Base-by-base conservation (phyloP, 371 early-diverging fungal species). In the Syncephalastrum contaminatum region DNA sequence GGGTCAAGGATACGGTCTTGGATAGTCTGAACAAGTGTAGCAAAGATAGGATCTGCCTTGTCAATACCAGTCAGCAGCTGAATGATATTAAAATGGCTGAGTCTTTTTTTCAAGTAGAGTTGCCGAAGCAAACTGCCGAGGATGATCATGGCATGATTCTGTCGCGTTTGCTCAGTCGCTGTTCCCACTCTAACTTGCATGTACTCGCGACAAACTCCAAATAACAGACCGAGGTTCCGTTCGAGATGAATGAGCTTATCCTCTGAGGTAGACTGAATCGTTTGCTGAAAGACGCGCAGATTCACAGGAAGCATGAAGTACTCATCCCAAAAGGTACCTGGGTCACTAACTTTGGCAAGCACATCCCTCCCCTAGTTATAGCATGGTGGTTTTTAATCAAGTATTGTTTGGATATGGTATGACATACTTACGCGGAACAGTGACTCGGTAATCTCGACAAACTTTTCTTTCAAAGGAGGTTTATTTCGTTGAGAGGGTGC, bases 61-160 rank as follows among this genome's bases (percentile, higher is more conserved):
- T 81, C 75, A 18, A 81, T 62, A 0, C 80, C 75, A 10, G 83
- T 75, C 43, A 83, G 48, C 1, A 83, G 58, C 24, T 76, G 73
- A 30, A 83, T 75, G 27, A 83, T 77, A 59, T 83, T 81, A 51
- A 81, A 81, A 56, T 80, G 75, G 45, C 66, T 64, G 10, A 83
- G 72, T 21, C 78, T 68, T 41, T 67, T 67, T 49, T 83, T 83
- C 8, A 67, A 62, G 52, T 74, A 83, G 14, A 83, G 63, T 44
- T 64, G 71, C n/a, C 75, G 72, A 21, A 81, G 53, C 2, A 83
- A 52, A n/a, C 71, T 63, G 1, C 78, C 64, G 24, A 83, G 36
- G 0, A 81, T 53, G 46, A 68, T 46, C 15, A 61, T 56, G 16
- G 67, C 65, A 50, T 77, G 59, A 15, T 46, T 20, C 41, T 70